Evolutionary conservation across 352 stramenopile species (phyloP), one percentile per base, ranked within the genome.

Genomic region (Phytophthora pinifolia): DNA sequence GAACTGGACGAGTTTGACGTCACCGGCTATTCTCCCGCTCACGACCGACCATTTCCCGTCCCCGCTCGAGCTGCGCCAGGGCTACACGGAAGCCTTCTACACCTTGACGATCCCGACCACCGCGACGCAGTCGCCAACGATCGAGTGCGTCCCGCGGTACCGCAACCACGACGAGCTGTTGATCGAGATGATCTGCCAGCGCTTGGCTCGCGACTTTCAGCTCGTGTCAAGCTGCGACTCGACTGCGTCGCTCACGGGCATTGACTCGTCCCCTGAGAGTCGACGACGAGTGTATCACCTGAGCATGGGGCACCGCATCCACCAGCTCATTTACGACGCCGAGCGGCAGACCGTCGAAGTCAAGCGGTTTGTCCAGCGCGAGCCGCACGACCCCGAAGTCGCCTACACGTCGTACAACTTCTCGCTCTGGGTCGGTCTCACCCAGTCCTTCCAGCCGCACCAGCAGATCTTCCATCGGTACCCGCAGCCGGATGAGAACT

Each of bases 1-100:
- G n/a, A 98, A 98, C 65, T 99, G 96, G 95, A 98, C 96, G 46
- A 97, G 82, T 30, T 65, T 99, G 6, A 97, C 85, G 22, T 94
- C 96, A 14, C 97, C 97, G 20, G 97, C 96, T 6, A 97, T 98
- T 48, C 60, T 97, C 18, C 90, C 90, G 14, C 64, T 97, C 20
- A 96, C 88, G 27, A 97, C 87, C 3, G 89, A 97, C 64, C 96
- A 93, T 41, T 84, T 93, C 18, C 89, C 89, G 20, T 78, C 77
- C 9, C 63, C 76, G 6, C 84, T 87, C 38, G 79, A 92, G 15
- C 59, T 92, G 6, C 66, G 75, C 31, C 68, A 71, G 31, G 68
- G 57, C 38, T 94, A 92, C 61, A 83, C 71, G 4, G 76, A 92
- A 62, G 86, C 78, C n/a, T 91, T 91, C 49, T 94, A 94, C 59